Evolutionary conservation across 1,139 yeast species (phyloP), one percentile per base, ranked within the genome.

Genomic region (Candida mesenterica): DNA sequence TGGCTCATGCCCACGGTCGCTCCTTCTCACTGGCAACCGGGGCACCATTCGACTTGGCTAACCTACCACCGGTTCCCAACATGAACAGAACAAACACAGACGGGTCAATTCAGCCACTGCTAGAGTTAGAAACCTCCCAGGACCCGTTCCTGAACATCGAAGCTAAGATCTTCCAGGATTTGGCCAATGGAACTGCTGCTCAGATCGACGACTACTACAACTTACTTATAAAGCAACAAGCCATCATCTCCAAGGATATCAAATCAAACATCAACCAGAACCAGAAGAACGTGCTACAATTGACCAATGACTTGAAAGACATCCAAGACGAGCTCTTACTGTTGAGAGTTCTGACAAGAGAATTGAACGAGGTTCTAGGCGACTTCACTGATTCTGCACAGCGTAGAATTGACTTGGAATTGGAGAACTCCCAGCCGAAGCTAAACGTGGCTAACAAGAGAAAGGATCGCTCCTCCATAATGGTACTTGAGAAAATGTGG

Each of bases 401-500:
- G 46, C 68, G 79, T 30, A 57, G 81, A 40, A 47, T 80, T 12
- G 76, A 68, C 23, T 48, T 70, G 25, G 79, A 71, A 43, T 60
- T 15, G 13, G 42, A 39, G 18, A 38, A 28, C 15, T 31, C 28
- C 6, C 42, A 32, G 25, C 33, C 30, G 20, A 36, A 30, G 20
- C 17, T 42, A 37, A 19, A 36, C 33, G 28, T 33, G 39, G 24
- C 41, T 28, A 31, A 39, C 33, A 56, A 50, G 39, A 53, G 57
- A 32, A 65, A 72, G 40, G 89, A 83, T 52, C 62, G 94, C 32
- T 77, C 85, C 34, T 81, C 90, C 36, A 79, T 89, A 35, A 51
- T 83, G 39, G 78, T 86, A 34, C 66, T 87, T 42, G 94, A 85
- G 54, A 81, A 77, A 51, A 75, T 84, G 71, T 87, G 95, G 96